Percentiles rank a stretch among this genome's conserved stretches.
These are phyloP conservation scores for Magnaporthiopsis poae DNA, from an alignment of 2,329 filamentous ascomycete genomes.

Conservation along the genomic window DNA sequence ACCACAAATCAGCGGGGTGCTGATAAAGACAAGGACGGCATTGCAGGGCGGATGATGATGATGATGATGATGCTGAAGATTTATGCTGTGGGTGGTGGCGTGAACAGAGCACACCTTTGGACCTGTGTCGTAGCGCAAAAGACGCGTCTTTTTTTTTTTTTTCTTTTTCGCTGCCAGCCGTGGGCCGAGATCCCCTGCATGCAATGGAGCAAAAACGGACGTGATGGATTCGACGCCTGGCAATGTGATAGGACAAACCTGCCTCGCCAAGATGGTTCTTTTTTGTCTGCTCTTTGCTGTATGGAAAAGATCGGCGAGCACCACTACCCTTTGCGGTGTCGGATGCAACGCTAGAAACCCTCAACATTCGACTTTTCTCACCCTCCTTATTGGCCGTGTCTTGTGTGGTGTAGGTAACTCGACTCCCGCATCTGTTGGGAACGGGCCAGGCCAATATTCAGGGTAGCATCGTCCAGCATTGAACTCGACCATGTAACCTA, in stretches of 20 bases:
- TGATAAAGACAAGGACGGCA: neutral
- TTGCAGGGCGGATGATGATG: neutral
- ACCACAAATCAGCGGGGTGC: neutral
- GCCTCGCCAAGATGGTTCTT: neutral
- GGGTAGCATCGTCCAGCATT: neutral
- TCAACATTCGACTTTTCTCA: neutral
- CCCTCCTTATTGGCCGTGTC: too few species aligned
- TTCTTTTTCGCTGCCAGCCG: too few species aligned
- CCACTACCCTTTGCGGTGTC: neutral
- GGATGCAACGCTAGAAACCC: neutral
- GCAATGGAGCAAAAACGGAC: neutral
- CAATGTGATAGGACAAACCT: neutral
- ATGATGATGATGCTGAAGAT: neutral
- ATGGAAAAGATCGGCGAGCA: too few species aligned
- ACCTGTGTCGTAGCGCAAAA: neutral
- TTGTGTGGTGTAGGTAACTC: too few species aligned
- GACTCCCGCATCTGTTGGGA: too few species aligned
- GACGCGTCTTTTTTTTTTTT: too few species aligned
- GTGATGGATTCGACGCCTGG: neutral
- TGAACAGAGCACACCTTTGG: neutral
- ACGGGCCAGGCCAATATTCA: neutral
- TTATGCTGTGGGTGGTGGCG: neutral
- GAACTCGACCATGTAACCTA: too few species aligned
- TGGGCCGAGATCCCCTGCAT: neutral
- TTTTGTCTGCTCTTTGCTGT: neutral